These are phyloP conservation scores for Saccharomyces cerevisiae DNA, from an alignment of 805 yeast genomes.

Conservation along the genomic window DNA sequence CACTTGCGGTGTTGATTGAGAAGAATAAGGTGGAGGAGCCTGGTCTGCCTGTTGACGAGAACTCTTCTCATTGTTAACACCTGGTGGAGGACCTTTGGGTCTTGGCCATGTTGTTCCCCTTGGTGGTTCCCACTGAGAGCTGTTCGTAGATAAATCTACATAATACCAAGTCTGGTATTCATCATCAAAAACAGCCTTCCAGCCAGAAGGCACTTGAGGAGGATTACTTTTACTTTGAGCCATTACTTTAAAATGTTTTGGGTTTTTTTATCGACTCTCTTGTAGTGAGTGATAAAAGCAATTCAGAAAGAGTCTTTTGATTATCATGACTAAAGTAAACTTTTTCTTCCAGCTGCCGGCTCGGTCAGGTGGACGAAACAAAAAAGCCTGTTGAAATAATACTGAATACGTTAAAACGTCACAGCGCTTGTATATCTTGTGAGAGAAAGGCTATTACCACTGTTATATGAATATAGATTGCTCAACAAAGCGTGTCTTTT, in stretches of 20 bases:
- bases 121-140: slow-evolving; percentile 91
- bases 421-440: neutral
- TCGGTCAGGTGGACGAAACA: neutral
- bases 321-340: neutral
- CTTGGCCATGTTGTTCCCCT: slow-evolving; percentile 40
- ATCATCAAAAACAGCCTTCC: slow-evolving; percentile 69
- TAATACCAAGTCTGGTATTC: slow-evolving; percentile 69
- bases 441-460: neutral
- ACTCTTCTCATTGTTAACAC: slow-evolving; percentile 7
- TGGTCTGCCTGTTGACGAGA: slow-evolving; percentile 2
- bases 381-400: neutral
- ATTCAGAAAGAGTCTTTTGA: neutral
- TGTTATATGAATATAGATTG: neutral
- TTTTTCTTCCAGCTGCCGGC: neutral
- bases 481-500: neutral
- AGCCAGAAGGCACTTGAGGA: slow-evolving; percentile 56
- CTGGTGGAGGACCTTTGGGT: slow-evolving; percentile 37
- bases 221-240: slow-evolving; percentile 29
- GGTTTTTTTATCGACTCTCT: neutral
- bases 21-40: slow-evolving; percentile 13
- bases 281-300: neutral
- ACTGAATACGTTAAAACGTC: neutral
- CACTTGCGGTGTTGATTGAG: slow-evolving; percentile 11
- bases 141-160: slow-evolving; percentile 61
- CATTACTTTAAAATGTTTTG: slow-evolving; percentile 6